Evolutionary conservation across 208 protist genomes (phyloP), one percentile per base, ranked within the genome.

Genomic region (Jaenimonas drosophilae): DNA sequence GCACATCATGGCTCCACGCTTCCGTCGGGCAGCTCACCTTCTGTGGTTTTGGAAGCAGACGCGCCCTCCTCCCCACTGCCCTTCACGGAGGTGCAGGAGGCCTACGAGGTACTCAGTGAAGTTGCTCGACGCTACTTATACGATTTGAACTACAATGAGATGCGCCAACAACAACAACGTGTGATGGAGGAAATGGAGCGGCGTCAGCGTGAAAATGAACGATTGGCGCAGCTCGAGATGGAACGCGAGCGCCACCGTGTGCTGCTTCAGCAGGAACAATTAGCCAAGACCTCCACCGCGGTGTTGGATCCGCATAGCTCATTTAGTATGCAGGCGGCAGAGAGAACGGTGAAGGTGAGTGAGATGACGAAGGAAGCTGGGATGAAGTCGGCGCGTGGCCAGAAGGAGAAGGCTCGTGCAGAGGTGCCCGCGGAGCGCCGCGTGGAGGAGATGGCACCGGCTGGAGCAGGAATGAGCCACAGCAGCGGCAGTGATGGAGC

Each of bases 41-140:
- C n/a, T n/a, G n/a, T n/a, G n/a, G n/a, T n/a, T n/a, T n/a, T n/a
- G n/a, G n/a, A n/a, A n/a, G n/a, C n/a, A n/a, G n/a, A n/a, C n/a
- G n/a, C n/a, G n/a, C n/a, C n/a, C n/a, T n/a, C n/a, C n/a, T n/a
- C n/a, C n/a, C n/a, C n/a, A n/a, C 37, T 20, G 37, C 16, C 9
- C 40, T 94, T 91, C 49, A 75, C 68, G 5, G 75, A 78, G 5
- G 45, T 90, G 17, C 74, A 87, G 39, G 81, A 94, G 49, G 77
- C 86, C 25, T 94, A 94, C 50, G 86, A 94, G 52, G 81, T 94
- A 19, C 64, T 94, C 9, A 71, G 75, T 14, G 78, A 94, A 31
- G 78, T 85, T 1, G 72, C 78, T 14, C 77, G 81, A n/a, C 80
- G 86, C 11, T 91, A 91, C 38, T 45, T 94, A 27, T 94, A 91